Evolutionary conservation across 495 filamentous ascomycete genomes (phyloP), one percentile per base, ranked within the genome.

Genomic region (Hyphodiscus hymeniophilus): DNA sequence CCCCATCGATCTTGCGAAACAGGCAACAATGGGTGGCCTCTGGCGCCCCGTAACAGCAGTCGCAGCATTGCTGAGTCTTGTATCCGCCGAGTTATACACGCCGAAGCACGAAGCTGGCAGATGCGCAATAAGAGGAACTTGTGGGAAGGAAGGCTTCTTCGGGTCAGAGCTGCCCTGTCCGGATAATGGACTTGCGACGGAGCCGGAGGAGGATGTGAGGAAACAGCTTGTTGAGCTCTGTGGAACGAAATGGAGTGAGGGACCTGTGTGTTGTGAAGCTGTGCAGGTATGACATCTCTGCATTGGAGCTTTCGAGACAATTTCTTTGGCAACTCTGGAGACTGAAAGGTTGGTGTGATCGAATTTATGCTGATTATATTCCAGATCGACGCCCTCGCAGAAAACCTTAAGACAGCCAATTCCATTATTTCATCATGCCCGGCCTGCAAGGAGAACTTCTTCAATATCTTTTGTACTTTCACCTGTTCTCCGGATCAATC

Each of bases 401-500:
- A 69, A 44, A 94, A 94, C 55, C 73, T 98, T 42, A 80, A 87
- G 56, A 84, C 84, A n/a, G 90, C 88, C 1, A 85, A 90, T 57
- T 73, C 79, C 43, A 82, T 98, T 52, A 95, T 97, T 60, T 75
- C 85, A 23, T 82, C 87, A 18, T 98, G 92, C 66, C 92, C 92
- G 11, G 92, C 92, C 21, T 98, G 92, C 73, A 89, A 87, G 66
- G 82, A 84, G 44, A 98, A 98, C 68, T 98, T 98, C 66, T 95
- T 85, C 74, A 89, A 97, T 70, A 77, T 94, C 36, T 98, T 98
- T 60, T 98, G 92, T 68, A 89, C 87, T 3, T 95, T 98, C 54
- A 96, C 89, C 16, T 98, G 92, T 70, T 97, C 94, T 8, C 90
- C 94, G 7, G 83, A 97, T 60, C 92, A 98, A 63, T 94, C 87